Evolutionary conservation across 495 filamentous ascomycete species (phyloP).

Genomic region (Endocarpon pusillum): DNA sequence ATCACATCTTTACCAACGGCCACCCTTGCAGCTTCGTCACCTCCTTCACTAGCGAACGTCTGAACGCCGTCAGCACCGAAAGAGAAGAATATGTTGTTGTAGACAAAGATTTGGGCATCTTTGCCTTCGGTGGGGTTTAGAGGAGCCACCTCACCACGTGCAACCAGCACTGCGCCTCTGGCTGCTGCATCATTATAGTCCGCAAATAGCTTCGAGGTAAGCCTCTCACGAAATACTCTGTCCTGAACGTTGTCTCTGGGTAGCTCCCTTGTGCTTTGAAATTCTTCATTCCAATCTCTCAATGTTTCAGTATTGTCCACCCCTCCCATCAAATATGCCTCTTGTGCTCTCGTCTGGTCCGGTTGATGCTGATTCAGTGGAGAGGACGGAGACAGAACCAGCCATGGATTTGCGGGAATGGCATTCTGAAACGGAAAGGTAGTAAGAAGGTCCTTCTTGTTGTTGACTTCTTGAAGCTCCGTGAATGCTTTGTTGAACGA

Average conservation of each 20-base stretch:
- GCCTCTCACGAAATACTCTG: conserved; percentile 83
- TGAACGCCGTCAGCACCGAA: conserved; percentile 96
- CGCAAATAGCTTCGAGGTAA: conserved; percentile 89
- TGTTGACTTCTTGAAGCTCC: conserved; percentile 62
- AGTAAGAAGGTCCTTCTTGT: conserved; percentile 67
- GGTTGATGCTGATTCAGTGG: conserved; percentile 51
- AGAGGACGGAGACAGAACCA: conserved; percentile 51
- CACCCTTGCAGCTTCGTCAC: conserved; percentile 90
- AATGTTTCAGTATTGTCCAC: conserved; percentile 86
- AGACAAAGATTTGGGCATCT: conserved; percentile 97
- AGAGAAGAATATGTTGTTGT: conserved; percentile 98
- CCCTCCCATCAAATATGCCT: conserved; percentile 76
- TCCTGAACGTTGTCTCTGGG: conserved; percentile 88
- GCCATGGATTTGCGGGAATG: conserved; percentile 82
- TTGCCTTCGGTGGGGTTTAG: conserved; percentile 84
- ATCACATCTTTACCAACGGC: conserved; percentile 93
- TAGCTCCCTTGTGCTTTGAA: conserved; percentile 88
- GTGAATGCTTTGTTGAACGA: conserved; percentile 62
- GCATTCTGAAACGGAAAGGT: conserved; percentile 92
- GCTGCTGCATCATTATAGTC: conserved; percentile 95
- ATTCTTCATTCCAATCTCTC: conserved; percentile 98
- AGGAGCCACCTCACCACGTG: conserved; percentile 84
- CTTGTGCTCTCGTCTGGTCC: conserved; percentile 79
- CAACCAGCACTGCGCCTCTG: conserved; percentile 83
- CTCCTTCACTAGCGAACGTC: conserved; percentile 90